Percentiles rank a stretch among this genome's conserved stretches.
These are phyloP conservation scores for Biancaea sappan DNA, from an alignment of 306 rosid genomes.

Conservation along the genomic window DNA sequence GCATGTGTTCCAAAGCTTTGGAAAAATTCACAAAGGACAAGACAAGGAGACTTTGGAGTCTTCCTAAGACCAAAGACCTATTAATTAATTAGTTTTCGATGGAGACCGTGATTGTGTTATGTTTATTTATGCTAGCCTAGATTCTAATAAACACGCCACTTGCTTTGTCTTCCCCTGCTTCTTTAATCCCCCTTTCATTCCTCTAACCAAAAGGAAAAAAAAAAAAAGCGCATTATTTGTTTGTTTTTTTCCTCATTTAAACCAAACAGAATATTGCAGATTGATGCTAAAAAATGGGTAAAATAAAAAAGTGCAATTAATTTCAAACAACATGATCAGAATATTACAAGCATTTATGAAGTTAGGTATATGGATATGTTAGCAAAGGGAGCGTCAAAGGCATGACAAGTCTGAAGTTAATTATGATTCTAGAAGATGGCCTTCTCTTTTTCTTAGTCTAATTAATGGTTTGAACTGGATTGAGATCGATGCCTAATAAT, in stretches of 20 bases:
- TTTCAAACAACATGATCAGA: not conserved
- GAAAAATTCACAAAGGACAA: not conserved
- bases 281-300: not conserved
- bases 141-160: not conserved
- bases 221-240: not conserved
- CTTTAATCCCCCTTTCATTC: not conserved
- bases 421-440: conserved; percentile 23
- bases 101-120: not conserved
- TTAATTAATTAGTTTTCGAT: too few relatives aligned
- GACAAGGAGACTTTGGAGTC: conserved; percentile 4
- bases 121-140: conserved; percentile 3
- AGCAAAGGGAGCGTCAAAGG: too few relatives aligned
- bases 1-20: not conserved
- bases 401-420: conserved; percentile 31
- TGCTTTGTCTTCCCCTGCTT: not conserved
- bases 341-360: too few relatives aligned
- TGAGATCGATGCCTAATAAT: too few relatives aligned
- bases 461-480: too few relatives aligned
- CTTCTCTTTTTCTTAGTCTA: too few relatives aligned
- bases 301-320: not conserved
- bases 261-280: not conserved
- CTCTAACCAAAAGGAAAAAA: not conserved
- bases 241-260: not conserved
- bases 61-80: not conserved
- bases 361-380: not conserved